phyloP scores from a whole-genome alignment of 495 filamentous ascomycete species.

The Diplogelasinospora grovesii region DNA sequence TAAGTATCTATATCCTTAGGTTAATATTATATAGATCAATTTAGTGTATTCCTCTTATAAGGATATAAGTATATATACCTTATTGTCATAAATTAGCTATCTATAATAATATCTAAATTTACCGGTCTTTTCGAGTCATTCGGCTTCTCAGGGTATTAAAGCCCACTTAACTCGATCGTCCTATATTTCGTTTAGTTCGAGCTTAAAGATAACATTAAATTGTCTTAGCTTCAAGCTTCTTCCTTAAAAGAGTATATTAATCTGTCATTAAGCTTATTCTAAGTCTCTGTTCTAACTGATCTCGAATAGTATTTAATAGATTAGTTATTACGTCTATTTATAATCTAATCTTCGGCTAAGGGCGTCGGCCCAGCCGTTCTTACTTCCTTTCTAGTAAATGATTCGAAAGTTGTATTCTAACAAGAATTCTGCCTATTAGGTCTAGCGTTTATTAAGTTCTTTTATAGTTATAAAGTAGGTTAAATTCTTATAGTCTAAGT shows the following conservation, averaged over 20 bases:
- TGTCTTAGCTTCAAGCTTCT: neutral
- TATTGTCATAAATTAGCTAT: neutral
- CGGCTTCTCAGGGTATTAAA: too few species aligned
- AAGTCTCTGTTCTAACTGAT: neutral
- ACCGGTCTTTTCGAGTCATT: neutral
- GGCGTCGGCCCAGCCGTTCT: neutral
- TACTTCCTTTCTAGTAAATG: neutral
- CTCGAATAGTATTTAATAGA: neutral
- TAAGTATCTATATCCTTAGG: neutral
- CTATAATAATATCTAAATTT: neutral
- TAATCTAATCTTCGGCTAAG: neutral
- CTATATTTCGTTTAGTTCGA: neutral
- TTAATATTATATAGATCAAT: neutral
- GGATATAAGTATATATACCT: neutral
- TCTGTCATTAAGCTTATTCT: too few species aligned
- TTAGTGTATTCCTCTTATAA: neutral
- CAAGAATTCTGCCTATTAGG: neutral
- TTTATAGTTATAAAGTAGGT: slow-evolving; percentile 2
- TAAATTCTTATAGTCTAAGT: neutral
- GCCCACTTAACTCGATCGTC: too few species aligned
- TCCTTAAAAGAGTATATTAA: too few species aligned
- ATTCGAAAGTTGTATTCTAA: slow-evolving; percentile 1
- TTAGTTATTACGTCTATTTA: neutral
- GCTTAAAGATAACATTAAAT: neutral
- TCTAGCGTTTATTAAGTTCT: neutral